A percentile compares a stretch with the other conserved stretches of the same genome.
These are phyloP conservation scores for Fonsecaea pugnacius DNA, from an alignment of 2,329 filamentous ascomycete genomes.

Conservation along the genomic window DNA sequence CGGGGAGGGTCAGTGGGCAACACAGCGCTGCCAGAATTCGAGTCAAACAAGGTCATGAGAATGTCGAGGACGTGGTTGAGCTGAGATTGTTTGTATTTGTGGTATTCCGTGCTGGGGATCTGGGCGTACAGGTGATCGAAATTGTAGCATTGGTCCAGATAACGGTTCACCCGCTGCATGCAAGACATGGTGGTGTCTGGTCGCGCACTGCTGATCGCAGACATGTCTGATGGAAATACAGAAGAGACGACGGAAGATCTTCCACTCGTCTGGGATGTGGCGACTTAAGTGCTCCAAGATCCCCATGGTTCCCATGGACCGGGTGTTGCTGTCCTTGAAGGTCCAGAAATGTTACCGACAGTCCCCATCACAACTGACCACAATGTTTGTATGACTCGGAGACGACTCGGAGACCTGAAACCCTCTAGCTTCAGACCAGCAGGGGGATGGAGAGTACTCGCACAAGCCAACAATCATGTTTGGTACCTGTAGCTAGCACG, in stretches of 20 bases:
- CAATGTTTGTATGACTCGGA: too few species aligned
- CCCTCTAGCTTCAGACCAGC: background rate
- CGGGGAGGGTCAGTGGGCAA: background rate
- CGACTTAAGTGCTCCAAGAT: background rate
- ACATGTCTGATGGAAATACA: background rate
- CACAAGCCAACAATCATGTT: background rate
- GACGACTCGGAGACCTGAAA: background rate
- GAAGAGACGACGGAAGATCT: background rate
- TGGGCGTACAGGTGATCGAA: conserved; percentile 3
- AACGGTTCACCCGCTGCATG: background rate
- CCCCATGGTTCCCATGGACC: background rate
- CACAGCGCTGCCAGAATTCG: background rate
- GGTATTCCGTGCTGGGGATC: conserved; percentile 6
- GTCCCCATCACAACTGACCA: background rate
- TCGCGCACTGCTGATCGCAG: background rate
- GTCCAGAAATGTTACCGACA: background rate
- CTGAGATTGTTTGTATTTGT: conserved; percentile 1
- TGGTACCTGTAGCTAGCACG: background rate
- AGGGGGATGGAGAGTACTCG: background rate
- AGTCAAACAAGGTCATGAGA: conserved; percentile 9
- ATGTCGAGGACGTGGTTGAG: conserved; percentile 10
- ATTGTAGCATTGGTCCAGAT: conserved; percentile 3
- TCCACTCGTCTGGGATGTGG: background rate
- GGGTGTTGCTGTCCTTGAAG: background rate
- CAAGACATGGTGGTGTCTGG: conserved; percentile 3